Percentiles rank a stretch among this genome's conserved stretches.
Evolutionary conservation across 306 rosid species (phyloP).

Genomic region (Hippophae tibetana): DNA sequence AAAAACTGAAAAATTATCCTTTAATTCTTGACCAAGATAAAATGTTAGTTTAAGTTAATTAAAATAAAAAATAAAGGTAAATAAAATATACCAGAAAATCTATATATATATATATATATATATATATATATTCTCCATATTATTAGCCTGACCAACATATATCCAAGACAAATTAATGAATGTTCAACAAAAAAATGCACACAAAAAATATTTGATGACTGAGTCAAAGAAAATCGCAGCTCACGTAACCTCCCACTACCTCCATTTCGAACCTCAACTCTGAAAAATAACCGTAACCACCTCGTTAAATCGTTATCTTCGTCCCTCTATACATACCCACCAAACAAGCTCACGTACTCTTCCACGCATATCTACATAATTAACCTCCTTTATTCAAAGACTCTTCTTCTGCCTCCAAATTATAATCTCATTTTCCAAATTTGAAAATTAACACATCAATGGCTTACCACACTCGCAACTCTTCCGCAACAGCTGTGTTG

Average conservation of each 20-base stretch:
- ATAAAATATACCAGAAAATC: too few species aligned
- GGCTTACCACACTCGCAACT: not conserved
- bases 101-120: too few species aligned
- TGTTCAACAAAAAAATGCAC: too few species aligned
- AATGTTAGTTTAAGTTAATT: too few species aligned
- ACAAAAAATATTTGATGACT: not conserved
- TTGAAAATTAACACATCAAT: not conserved
- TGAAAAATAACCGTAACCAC: not conserved
- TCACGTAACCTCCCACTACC: constrained; percentile 14
- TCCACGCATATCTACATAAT: not conserved
- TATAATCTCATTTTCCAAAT: not conserved
- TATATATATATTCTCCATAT: too few species aligned
- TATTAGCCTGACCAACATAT: too few species aligned
- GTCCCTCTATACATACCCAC: constrained; percentile 1
- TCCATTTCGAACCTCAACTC: not conserved
- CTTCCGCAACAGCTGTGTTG: not conserved
- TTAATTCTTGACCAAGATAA: too few species aligned
- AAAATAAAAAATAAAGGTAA: too few species aligned
- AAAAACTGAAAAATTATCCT: too few species aligned
- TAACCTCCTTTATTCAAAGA: too few species aligned
- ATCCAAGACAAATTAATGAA: too few species aligned
- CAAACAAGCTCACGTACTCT: not conserved
- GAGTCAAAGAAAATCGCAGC: not conserved
- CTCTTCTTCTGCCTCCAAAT: too few species aligned
- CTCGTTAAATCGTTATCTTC: not conserved